These are phyloP conservation scores for Solanum tarapatanum DNA, from an alignment of 257 asterid species.

Conservation along the genomic window DNA sequence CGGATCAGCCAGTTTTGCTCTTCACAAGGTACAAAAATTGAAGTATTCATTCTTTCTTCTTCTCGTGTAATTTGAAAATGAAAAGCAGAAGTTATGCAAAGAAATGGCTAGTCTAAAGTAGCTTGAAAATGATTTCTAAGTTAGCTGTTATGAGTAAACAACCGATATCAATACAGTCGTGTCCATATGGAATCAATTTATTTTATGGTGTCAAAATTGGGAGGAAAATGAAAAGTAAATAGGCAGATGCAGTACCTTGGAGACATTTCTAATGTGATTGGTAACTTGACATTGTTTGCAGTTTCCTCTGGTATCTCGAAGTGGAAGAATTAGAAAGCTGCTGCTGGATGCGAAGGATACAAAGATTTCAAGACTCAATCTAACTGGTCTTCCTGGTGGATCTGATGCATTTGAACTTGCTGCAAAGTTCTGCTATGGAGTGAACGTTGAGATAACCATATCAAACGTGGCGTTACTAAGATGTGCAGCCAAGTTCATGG, in stretches of 20 bases:
- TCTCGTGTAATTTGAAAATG: not conserved
- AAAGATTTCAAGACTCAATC: conserved; percentile 43
- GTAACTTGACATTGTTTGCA: conserved; percentile 13
- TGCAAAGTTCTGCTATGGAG: conserved; percentile 89
- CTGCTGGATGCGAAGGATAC: conserved; percentile 62
- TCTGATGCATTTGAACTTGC: conserved; percentile 78
- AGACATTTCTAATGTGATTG: not conserved
- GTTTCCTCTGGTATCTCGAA: conserved; percentile 83
- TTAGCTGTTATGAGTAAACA: not conserved
- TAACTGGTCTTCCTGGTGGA: conserved; percentile 75
- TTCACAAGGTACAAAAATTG: conserved; percentile 63
- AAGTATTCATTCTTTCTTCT: not conserved
- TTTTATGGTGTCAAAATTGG: not conserved
- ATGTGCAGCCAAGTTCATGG: conserved; percentile 68
- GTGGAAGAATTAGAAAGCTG: conserved; percentile 64
- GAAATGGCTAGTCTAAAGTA: not conserved
- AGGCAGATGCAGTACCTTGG: not conserved
- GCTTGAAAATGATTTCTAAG: not conserved
- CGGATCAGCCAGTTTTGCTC: conserved; percentile 64
- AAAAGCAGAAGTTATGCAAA: not conserved
- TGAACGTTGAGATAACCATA: conserved; percentile 50
- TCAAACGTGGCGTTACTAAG: conserved; percentile 59
- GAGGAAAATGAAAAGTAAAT: not conserved
- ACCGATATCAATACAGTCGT: not conserved
- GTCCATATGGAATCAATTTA: not conserved